Evolutionary conservation across 202 grass and related monocot species (phyloP).

Genomic region (Brachypodium distachyon): DNA sequence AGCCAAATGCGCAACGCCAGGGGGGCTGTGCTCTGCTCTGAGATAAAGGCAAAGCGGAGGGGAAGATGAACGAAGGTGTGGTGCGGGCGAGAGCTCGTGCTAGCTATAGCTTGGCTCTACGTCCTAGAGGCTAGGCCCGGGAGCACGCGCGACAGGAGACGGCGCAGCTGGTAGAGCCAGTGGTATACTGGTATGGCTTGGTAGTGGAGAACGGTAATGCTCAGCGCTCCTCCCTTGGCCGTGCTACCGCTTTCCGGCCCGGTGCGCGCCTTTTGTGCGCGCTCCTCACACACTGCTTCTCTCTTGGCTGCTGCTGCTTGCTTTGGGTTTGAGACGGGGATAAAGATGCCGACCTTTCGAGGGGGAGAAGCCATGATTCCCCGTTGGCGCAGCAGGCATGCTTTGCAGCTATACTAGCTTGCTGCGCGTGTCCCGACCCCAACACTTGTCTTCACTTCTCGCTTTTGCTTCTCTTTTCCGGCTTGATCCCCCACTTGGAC

Average conservation of each 20-base stretch:
- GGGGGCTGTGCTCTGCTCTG: neutral
- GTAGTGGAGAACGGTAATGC: no score
- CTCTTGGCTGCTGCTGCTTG: slow-evolving; percentile 25
- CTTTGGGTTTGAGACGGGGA: no score
- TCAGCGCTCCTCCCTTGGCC: no score
- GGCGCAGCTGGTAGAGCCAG: neutral
- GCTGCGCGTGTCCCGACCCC: neutral
- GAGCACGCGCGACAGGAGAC: slow-evolving; percentile 39
- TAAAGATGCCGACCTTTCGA: slow-evolving; percentile 91
- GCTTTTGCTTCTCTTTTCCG: slow-evolving; percentile 1
- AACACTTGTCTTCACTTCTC: neutral
- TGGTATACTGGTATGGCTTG: neutral
- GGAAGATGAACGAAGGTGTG: neutral
- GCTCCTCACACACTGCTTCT: neutral
- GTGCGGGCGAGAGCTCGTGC: neutral
- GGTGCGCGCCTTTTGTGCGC: slow-evolving; percentile 29
- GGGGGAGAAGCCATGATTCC: slow-evolving; percentile 61
- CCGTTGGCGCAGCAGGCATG: slow-evolving; percentile 30
- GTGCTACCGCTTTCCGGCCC: no score
- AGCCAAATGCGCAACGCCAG: slow-evolving; percentile 20
- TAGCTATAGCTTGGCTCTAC: no score
- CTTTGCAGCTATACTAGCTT: no score
- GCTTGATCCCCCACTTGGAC: slow-evolving; percentile 12
- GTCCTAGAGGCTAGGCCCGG: no score
- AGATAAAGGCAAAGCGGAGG: neutral